Evolutionary conservation across 768 basidiomycete species (phyloP).

Genomic region (Strobilomyces echinocephalus): DNA sequence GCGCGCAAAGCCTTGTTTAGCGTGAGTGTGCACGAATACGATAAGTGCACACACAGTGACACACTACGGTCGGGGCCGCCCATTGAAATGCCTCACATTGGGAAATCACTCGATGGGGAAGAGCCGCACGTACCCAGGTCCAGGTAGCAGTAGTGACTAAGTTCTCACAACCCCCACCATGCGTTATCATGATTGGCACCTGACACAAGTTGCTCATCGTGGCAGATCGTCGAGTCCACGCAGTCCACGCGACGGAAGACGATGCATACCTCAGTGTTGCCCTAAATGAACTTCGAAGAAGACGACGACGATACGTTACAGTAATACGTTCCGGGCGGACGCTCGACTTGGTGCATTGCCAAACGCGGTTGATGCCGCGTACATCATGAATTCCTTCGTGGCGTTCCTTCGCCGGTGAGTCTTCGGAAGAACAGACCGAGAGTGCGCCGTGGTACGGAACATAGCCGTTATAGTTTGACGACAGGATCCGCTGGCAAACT

Average conservation of each 20-base stretch:
- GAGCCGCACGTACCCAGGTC: neutral
- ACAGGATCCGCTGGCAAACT: too few relatives aligned
- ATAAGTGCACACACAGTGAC: too few relatives aligned
- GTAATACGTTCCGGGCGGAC: slow-evolving; percentile 2
- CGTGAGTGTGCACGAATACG: neutral
- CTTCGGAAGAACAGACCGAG: neutral
- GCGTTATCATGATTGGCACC: neutral
- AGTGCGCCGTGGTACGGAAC: too few relatives aligned
- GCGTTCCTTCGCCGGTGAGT: neutral
- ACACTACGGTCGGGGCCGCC: neutral
- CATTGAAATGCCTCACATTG: too few relatives aligned
- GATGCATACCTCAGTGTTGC: neutral
- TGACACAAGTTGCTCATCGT: neutral
- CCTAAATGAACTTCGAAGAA: slow-evolving; percentile 13
- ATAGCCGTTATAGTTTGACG: too few relatives aligned
- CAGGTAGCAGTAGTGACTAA: too few relatives aligned
- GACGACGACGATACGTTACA: neutral
- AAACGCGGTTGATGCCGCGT: slow-evolving; percentile 2
- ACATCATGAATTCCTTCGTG: neutral
- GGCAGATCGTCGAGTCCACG: neutral
- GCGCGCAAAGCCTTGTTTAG: neutral
- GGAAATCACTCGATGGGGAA: neutral
- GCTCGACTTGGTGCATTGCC: slow-evolving; percentile 10
- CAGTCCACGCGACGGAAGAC: neutral
- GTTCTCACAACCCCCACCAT: neutral